Evolutionary conservation across 2,329 filamentous ascomycete species (phyloP).

Genomic region (Ophiognomonia clavigignenti-juglandacearum): DNA sequence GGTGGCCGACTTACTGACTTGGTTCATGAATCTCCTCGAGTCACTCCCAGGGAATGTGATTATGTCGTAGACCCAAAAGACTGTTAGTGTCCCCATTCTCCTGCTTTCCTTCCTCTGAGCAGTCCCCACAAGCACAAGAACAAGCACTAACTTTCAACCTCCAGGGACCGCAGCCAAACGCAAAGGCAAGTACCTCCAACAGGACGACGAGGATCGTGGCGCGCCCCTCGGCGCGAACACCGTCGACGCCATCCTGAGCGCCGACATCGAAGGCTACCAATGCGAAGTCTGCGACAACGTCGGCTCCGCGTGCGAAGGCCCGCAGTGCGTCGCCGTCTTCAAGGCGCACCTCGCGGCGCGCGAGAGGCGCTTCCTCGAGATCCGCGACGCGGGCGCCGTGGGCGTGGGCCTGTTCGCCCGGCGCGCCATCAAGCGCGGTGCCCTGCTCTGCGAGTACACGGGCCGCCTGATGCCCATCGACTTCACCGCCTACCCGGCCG

Average conservation of each 20-base stretch:
- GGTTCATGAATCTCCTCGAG: neutral
- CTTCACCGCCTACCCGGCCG: rapidly evolving
- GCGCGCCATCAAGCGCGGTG: neutral
- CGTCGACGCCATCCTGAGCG: slow-evolving; percentile 1
- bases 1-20: neutral
- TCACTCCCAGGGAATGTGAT: neutral
- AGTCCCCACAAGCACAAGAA: too few species aligned
- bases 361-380: neutral
- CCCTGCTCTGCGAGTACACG: slow-evolving; percentile 2
- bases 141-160: too few species aligned
- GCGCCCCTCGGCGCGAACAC: neutral
- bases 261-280: neutral
- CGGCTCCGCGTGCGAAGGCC: neutral
- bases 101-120: neutral
- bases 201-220: neutral
- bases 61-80: slow-evolving; percentile 5
- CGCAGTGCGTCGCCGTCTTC: neutral
- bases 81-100: neutral
- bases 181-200: neutral
- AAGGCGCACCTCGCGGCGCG: neutral
- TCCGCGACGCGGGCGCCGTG: neutral
- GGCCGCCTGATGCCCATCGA: slow-evolving; percentile 4
- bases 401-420: slow-evolving; percentile 6
- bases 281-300: slow-evolving; percentile 1
- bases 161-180: neutral